Percentiles rank a stretch among this genome's conserved stretches.
These are phyloP conservation scores for Aspergillus pseudoterreus DNA, from an alignment of 2,329 filamentous ascomycete genomes.

Conservation along the genomic window DNA sequence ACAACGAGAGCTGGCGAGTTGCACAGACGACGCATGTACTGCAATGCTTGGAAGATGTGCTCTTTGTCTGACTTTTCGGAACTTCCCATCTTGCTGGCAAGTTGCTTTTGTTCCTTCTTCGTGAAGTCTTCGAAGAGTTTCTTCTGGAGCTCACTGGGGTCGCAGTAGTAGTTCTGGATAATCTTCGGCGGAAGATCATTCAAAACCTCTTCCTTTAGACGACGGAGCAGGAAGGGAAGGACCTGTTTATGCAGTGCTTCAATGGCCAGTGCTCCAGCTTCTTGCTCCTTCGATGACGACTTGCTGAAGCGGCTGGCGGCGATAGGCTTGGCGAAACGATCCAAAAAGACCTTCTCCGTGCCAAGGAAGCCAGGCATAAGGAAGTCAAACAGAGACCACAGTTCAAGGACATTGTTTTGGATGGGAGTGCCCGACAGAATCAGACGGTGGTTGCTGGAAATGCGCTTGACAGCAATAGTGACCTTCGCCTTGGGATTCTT, in stretches of 20 bases:
- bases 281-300: slow-evolving; percentile 96
- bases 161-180: slow-evolving; percentile 98
- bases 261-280: slow-evolving; percentile 91
- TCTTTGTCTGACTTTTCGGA: slow-evolving; percentile 92
- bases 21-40: slow-evolving; percentile 99
- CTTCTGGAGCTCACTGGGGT: slow-evolving; percentile 89
- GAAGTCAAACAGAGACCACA: slow-evolving; percentile 98
- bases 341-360: slow-evolving; percentile 93
- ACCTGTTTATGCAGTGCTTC: slow-evolving; percentile 99
- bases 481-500: slow-evolving; percentile 99
- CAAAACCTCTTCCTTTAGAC: slow-evolving; percentile 94
- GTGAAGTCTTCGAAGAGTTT: slow-evolving; percentile 96
- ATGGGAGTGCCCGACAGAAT: slow-evolving; percentile 97
- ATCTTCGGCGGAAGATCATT: slow-evolving; percentile 98
- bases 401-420: slow-evolving; percentile 93
- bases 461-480: slow-evolving; percentile 82
- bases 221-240: slow-evolving; percentile 88
- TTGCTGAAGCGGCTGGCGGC: slow-evolving; percentile 93
- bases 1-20: slow-evolving; percentile 96
- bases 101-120: slow-evolving; percentile 85
- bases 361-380: slow-evolving; percentile 98
- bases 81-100: slow-evolving; percentile 76
- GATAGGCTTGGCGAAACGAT: slow-evolving; percentile 92
- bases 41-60: slow-evolving; percentile 97
- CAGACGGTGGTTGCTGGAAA: slow-evolving; percentile 87